These are phyloP conservation scores for Aspergillus oerlinghausenensis DNA, from an alignment of 2,329 filamentous ascomycete species.

Conservation along the genomic window DNA sequence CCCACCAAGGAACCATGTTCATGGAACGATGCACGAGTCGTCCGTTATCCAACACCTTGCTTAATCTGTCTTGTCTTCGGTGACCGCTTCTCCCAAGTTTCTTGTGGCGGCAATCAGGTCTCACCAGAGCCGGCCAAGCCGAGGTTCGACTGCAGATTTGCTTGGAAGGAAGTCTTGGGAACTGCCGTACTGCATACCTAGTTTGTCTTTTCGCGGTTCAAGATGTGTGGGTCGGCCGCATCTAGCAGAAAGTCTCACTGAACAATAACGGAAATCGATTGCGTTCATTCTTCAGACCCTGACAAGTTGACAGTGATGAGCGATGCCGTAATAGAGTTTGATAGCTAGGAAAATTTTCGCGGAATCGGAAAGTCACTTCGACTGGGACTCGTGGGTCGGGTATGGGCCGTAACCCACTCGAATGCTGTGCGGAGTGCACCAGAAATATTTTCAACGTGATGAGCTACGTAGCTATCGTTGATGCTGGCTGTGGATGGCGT, in stretches of 20 bases:
- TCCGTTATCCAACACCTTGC: neutral
- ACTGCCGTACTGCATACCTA: neutral
- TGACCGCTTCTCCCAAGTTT: too few species aligned
- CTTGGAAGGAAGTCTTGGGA: too few species aligned
- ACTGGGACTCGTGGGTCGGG: too few species aligned
- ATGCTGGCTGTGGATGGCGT: too few species aligned
- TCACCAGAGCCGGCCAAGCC: neutral
- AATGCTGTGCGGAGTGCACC: too few species aligned
- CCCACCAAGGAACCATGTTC: neutral
- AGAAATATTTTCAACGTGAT: too few species aligned
- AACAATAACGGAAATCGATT: neutral
- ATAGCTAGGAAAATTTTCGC: neutral
- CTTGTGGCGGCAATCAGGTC: neutral
- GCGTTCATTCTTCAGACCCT: neutral
- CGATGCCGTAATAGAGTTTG: neutral
- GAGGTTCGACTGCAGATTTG: neutral
- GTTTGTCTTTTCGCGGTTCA: neutral
- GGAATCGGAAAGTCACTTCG: neutral
- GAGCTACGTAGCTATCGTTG: too few species aligned
- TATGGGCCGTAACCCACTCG: too few species aligned
- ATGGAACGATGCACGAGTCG: neutral
- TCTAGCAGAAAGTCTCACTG: neutral
- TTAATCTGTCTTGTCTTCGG: too few species aligned
- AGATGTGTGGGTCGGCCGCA: neutral
- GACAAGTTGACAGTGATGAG: neutral